phyloP scores from a whole-genome alignment of 192 early-diverging fungal genomes.

The Mortierella alpina region DNA sequence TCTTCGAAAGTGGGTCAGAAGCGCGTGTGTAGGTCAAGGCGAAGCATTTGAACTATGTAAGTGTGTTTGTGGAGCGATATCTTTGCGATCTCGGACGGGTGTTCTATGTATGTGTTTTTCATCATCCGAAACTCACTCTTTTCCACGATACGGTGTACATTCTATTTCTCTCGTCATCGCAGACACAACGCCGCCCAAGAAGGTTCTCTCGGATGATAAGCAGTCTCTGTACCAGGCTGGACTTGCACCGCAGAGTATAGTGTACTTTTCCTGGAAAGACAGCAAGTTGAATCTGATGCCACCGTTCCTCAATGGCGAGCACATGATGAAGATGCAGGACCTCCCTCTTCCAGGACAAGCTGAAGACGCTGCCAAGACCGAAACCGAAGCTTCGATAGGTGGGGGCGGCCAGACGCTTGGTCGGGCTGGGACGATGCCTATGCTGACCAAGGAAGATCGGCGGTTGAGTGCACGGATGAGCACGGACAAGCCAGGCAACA shows the following conservation, averaged over 20 bases:
- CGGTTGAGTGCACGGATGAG: constrained; percentile 43
- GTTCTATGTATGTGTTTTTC: background rate
- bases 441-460: constrained; percentile 31
- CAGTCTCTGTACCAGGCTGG: constrained; percentile 61
- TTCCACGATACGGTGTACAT: background rate
- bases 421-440: constrained; percentile 14
- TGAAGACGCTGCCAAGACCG: background rate
- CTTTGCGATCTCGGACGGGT: background rate
- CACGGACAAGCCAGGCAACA: constrained; percentile 38
- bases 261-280: constrained; percentile 62
- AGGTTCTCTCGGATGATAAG: constrained; percentile 56
- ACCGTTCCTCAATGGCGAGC: constrained; percentile 42
- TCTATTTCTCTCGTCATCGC: background rate
- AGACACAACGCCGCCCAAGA: constrained; percentile 64
- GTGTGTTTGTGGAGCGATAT: background rate
- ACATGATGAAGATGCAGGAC: constrained; percentile 38
- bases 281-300: constrained; percentile 28
- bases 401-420: constrained; percentile 5
- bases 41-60: constrained; percentile 52
- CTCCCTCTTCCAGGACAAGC: constrained; percentile 36
- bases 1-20: constrained; percentile 32
- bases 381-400: background rate
- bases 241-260: constrained; percentile 65
- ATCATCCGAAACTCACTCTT: background rate
- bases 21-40: constrained; percentile 44